Evolutionary conservation across 1,284 basidiomycete genomes (phyloP), one percentile per base, ranked within the genome.

Genomic region (Amylostereum chailletii): DNA sequence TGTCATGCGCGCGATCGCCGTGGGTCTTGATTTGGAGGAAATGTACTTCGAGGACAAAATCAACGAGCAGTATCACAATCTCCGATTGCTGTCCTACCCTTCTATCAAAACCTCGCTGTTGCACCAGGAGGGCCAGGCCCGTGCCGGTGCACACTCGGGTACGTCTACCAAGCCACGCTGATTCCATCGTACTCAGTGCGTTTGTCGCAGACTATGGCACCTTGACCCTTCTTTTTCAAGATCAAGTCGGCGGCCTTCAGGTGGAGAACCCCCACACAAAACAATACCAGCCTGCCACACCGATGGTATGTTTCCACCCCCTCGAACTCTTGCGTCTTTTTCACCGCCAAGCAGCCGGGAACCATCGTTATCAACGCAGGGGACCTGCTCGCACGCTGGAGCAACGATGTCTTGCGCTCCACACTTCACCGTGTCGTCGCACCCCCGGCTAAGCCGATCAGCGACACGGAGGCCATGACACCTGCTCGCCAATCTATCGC

Each of bases 351-450:
- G 38, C 54, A 90, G 79, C 79, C 82, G 3, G 86, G 77, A 8
- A 90, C 89, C 2, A 84, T 92, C 49, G 86, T 93, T 32, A 76
- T 92, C 47, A 93, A 93, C 58, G 83, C 88, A 3, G 90, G 86
- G 4, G 90, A 92, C 63, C 74, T 92, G 19, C 73, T 93, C 26
- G 76, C 85, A 4, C 82, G 90, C 38, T 92, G 90, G 89, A 86
- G 83, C 55, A 92, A 92, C 64, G 84, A 90, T 63, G 71, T 83
- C 19, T 70, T 92, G 38, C 77, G 83, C 27, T 88, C 86, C 39
- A 91, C 89, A 1, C 72, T 90, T 5, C 90, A 91, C 65, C 79
- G 86, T 26, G 89, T 92, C 34, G 88, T 91, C 8, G 81, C 84
- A 4, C 88, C 89, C 29, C 71, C 77, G 1, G 70, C 71, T 2